Base-by-base conservation (phyloP, 2,329 filamentous ascomycete genomes). In the Trichophyton rubrum region DNA sequence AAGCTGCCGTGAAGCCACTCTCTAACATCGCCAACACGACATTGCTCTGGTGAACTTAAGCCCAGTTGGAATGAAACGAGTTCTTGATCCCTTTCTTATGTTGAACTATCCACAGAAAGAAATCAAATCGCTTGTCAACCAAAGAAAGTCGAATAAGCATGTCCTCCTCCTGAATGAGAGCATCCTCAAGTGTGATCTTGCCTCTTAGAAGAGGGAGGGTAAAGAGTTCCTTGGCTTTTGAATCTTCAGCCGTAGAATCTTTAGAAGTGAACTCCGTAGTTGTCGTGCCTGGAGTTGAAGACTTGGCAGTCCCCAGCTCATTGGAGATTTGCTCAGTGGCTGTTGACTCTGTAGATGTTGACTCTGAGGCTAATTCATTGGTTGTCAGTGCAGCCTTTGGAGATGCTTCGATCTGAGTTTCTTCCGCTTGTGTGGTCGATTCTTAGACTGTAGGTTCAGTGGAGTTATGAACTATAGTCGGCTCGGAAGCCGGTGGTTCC, bases 141-240 rank as follows among this genome's bases (percentile, higher is more conserved):
- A 69, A 69, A 0, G 41, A 27, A 8, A 70, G 57, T 40, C 57
- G 59, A 59, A 64, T 67, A 17, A 70, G 65, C 49, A 69, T 63
- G 56, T 69, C 66, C 7, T 61, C 59, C 24, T 68, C 66, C 30
- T 59, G n/a, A 24, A 61, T 55, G 56, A 66, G 62, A 11, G 65
- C 67, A 22, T n/a, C 41, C 8, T 64, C 60, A 56, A 68, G 67
- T 2, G 63, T 68, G 24, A 69, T 66, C 30, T 65, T 64, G 20
- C 60, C 59, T 20, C 38, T n/a, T 24, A 58, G 56, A 2, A 43
- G 33, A 15, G 33, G 56, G 38, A 43, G 56, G n/a, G 11, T 15
- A 15, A 45, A 20, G 43, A 13, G 43, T 8, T 22, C 22, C 24
- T 27, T 27, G 24, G 24, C 1, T 5, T 27, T 27, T 27, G 24